Base-by-base conservation (phyloP, 2,329 filamentous ascomycete species). In the Aspergillus oerlinghausenensis region DNA sequence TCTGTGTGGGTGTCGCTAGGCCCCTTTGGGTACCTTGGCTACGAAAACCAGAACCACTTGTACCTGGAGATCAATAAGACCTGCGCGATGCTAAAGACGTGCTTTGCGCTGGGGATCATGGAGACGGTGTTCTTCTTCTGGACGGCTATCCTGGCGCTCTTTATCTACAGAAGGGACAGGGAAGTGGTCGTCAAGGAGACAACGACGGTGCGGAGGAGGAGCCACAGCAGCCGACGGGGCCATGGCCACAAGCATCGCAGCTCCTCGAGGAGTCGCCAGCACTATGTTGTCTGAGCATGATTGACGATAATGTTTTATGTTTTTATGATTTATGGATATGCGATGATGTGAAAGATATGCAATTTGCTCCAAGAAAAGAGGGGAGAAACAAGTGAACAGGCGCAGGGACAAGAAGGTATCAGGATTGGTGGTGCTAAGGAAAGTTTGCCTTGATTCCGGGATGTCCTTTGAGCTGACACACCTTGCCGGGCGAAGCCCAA, bases 31-130 rank as follows among this genome's bases (percentile, higher is more conserved):
- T 79, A 75, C 61, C 83, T 83, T 47, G 79, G 79, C 14, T 60
- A 65, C 7, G 63, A 74, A 35, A 79, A 79, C 50, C 75, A 75
- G 52, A 80, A 75, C 55, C 67, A 67, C 8, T 76, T 84, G 57
- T 73, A 80, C 45, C 69, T 86, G 43, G 73, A 81, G 53, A 73
- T 86, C 40, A 81, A 90, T 74, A 93, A 93, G 80, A 84, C 85
- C 4, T 97, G 93, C 76, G 84, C 88, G 51, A 94, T 97, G 90
- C 84, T 96, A 69, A 97, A 97, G 83, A 88, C 92, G 1, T 83
- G 81, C 63, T 97, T 91, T 76, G 93, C 91, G 2, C 87, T 97
- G 64, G 91, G 84, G 50, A 97, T 97, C 73, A 95, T 97, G 82
- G 90, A 94, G 73, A 79, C 80, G 63, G 78, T 94, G 62, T 87